phyloP scores from a whole-genome alignment of 169 alveolate genomes.

The Plasmodium ovale region DNA sequence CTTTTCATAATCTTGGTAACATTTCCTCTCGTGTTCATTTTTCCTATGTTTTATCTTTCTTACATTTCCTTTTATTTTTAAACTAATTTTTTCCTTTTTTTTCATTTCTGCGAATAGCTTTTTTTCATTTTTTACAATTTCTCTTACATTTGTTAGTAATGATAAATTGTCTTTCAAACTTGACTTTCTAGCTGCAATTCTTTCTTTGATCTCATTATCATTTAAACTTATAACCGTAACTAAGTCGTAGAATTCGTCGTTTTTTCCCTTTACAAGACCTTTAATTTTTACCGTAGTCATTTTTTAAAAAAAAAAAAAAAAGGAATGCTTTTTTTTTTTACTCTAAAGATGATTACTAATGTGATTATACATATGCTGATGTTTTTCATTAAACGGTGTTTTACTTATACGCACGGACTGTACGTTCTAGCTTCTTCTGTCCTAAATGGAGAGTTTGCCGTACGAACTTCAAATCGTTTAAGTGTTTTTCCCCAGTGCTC shows the following conservation, averaged over 20 bases:
- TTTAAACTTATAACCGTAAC: slow-evolving; percentile 12
- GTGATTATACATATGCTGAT: too few species aligned
- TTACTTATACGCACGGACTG: too few species aligned
- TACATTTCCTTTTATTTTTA: slow-evolving; percentile 38
- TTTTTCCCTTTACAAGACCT: not conserved
- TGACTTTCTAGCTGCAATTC: slow-evolving; percentile 6
- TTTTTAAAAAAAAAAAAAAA: too few species aligned
- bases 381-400: too few species aligned
- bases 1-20: not conserved
- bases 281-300: slow-evolving; percentile 22
- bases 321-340: too few species aligned
- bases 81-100: slow-evolving; percentile 21
- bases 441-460: too few species aligned
- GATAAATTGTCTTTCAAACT: slow-evolving; percentile 2
- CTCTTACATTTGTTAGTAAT: not conserved
- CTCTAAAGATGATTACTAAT: too few species aligned
- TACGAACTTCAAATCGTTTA: too few species aligned
- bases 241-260: slow-evolving; percentile 4
- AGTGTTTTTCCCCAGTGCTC: too few species aligned
- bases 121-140: slow-evolving; percentile 23
- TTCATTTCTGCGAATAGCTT: not conserved
- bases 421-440: too few species aligned
- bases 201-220: slow-evolving; percentile 13
- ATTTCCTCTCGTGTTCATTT: not conserved
- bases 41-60: not conserved